Conservation (phyloP, 257 asterid genomes). For the Solanum corneliomulleri region DNA sequence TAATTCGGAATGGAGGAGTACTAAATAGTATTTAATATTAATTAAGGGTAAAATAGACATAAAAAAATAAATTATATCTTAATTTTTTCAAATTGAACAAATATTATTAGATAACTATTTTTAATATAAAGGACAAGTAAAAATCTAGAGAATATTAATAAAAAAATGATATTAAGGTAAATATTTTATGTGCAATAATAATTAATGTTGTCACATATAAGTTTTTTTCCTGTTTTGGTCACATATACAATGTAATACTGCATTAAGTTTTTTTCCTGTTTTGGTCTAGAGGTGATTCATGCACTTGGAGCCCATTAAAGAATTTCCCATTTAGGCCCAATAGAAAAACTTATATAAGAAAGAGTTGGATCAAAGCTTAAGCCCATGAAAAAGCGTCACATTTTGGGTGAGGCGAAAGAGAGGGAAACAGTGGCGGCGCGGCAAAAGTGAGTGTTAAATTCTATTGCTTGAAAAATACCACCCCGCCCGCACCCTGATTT, state of each 20-base stretch:
- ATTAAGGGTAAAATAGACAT: no score
- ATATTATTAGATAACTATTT: no score
- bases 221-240: no score
- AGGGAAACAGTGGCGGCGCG: neutral
- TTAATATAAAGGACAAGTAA: no score
- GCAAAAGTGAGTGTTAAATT: neutral
- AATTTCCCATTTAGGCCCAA: neutral
- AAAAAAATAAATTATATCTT: neutral
- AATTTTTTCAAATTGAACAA: no score
- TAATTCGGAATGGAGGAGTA: no score
- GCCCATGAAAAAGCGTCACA: neutral
- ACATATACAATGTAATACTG: neutral
- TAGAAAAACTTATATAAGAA: neutral
- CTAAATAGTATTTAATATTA: no score
- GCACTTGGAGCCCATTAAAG: neutral
- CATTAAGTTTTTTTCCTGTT: neutral
- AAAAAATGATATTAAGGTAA: neutral
- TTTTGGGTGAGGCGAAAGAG: neutral
- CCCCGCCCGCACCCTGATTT: neutral
- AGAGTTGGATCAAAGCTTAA: neutral
- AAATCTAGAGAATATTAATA: no score
- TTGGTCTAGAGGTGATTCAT: neutral
- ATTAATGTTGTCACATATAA: neutral
- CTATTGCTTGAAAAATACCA: neutral
- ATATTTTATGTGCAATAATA: neutral